These are phyloP conservation scores for Pythium rhizo-oryzae DNA, from an alignment of 352 stramenopile species.

Conservation along the genomic window DNA sequence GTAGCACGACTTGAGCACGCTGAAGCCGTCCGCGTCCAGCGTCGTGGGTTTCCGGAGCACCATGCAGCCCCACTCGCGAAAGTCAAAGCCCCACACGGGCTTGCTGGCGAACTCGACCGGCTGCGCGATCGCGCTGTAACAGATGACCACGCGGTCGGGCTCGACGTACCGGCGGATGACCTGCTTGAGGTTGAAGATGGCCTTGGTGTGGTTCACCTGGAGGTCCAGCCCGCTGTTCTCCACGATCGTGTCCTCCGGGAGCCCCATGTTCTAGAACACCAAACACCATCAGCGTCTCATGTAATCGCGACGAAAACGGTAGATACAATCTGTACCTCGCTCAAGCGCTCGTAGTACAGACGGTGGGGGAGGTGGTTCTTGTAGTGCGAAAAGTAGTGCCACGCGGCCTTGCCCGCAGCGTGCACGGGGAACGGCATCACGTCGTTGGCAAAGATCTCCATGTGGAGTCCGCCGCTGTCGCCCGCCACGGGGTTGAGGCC, in stretches of 20 bases:
- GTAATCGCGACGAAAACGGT: too few relatives aligned
- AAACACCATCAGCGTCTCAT: too few relatives aligned
- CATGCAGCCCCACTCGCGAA: constrained; percentile 66
- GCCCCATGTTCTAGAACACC: constrained; percentile 9
- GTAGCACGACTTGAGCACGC: constrained; percentile 58
- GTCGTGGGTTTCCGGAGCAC: constrained; percentile 45
- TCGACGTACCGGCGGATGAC: constrained; percentile 55
- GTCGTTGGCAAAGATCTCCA: constrained; percentile 32
- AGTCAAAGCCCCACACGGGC: constrained; percentile 46
- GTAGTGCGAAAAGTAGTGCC: constrained; percentile 31
- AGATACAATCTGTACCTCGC: too few relatives aligned
- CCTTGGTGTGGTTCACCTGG: constrained; percentile 43
- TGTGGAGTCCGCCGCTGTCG: background rate
- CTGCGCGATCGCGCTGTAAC: constrained; percentile 59
- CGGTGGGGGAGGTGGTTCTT: constrained; percentile 31
- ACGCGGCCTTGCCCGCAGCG: constrained; percentile 24
- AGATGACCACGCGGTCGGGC: constrained; percentile 48
- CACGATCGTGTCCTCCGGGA: constrained; percentile 54
- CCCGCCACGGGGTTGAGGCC: constrained; percentile 22
- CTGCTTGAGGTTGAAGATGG: constrained; percentile 54
- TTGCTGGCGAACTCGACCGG: constrained; percentile 55
- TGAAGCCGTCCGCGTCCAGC: constrained; percentile 29
- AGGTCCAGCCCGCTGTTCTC: constrained; percentile 67
- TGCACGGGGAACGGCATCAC: constrained; percentile 30
- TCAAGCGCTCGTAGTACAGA: constrained; percentile 30